phyloP scores from a whole-genome alignment of 352 stramenopile genomes.

The Globisporangium echinulatum region DNA sequence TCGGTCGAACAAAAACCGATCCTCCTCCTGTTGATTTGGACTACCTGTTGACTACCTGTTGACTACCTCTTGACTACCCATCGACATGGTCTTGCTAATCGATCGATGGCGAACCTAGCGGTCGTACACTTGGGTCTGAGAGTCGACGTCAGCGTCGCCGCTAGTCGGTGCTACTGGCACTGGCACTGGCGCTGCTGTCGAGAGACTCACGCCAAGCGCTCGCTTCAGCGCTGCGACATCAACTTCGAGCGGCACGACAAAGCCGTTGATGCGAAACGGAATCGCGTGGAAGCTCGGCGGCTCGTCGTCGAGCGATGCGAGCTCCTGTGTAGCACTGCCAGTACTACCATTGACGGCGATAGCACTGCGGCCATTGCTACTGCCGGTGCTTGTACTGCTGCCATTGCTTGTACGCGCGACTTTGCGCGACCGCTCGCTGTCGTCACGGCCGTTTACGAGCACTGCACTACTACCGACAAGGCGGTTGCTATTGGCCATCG shows the following conservation, averaged over 20 bases:
- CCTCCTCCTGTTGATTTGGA: no score
- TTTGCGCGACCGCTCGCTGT: conserved; percentile 40
- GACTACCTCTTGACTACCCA: background rate
- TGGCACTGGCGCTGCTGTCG: conserved; percentile 1
- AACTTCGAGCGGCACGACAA: conserved; percentile 62
- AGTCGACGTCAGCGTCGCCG: background rate
- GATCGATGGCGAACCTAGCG: conserved; percentile 1
- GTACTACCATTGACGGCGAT: no score
- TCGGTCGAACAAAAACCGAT: no score
- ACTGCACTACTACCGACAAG: conserved; percentile 2
- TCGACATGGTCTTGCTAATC: background rate
- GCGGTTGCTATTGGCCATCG: conserved; percentile 17
- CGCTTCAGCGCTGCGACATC: conserved; percentile 55
- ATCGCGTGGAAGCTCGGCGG: conserved; percentile 48
- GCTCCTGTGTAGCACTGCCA: no score
- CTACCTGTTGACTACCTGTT: no score
- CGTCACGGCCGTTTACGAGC: conserved; percentile 17
- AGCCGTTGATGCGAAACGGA: conserved; percentile 69
- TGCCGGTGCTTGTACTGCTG: background rate
- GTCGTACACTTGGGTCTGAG: conserved; percentile 6
- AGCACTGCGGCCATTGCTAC: background rate
- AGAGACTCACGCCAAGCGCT: conserved; percentile 27
- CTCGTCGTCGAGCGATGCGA: conserved; percentile 15
- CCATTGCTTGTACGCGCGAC: conserved; percentile 21
- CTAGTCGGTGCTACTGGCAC: conserved; percentile 1